Evolutionary conservation across 169 alveolate species (phyloP), one percentile per base, ranked within the genome.

Genomic region (Cryptosporidium meleagridis): DNA sequence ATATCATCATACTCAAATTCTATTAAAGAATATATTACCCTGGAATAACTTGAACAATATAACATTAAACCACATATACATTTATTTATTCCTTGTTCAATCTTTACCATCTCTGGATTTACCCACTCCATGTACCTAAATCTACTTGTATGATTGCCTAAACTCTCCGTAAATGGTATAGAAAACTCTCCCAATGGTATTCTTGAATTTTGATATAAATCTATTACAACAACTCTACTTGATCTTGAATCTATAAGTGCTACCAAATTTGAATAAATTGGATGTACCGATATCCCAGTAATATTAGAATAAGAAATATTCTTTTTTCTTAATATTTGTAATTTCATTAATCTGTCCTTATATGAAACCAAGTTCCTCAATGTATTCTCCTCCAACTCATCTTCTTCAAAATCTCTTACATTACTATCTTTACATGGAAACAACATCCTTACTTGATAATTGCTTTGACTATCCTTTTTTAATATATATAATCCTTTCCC

Each of bases 271-370:
- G 89, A 44, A 26, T 80, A 80, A 8, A 80, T 33, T 37, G 89
- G 89, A 80, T 80, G 89, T 26, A 80, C 31, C 14, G 89, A 44
- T 41, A 80, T 18, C 8, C 80, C 89, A 33, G 89, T 80, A n/a
- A 80, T 67, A 48, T 80, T 80, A 7, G 67, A 55, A 12, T 41
- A 80, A 7, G 89, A 80, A 3, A 67, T 44, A 62, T 80, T 80
- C 44, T 80, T 80, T 9, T 80, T 80, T 65, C 75, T 61, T 29
- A 65, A n/a, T 14, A 51, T 62, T 39, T 80, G 80, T 21, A 80
- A 55, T 41, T 37, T 80, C 62, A 80, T 51, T n/a, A 65, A n/a
- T 44, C 89, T 80, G 2, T 65, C 89, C 2, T 61, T 41, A 26
- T 44, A 45, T 12, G 80, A 62, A 21, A 80, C 89, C 48, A 44